phyloP scores from a whole-genome alignment of 148 eudicot species.

The Chenopodium berlandieri region DNA sequence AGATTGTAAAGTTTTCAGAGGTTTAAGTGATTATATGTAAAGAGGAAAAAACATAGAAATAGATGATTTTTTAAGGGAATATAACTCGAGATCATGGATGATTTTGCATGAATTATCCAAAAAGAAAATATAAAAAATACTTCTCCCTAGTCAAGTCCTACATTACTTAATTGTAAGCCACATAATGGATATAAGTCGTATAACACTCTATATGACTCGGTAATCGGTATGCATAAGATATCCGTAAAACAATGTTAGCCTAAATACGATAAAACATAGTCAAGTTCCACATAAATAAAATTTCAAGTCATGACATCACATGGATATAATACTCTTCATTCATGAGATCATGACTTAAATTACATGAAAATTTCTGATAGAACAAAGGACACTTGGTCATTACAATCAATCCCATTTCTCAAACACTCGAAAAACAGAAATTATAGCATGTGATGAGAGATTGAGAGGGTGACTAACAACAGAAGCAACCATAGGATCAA shows the following conservation, averaged over 20 bases:
- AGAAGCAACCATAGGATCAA: neutral
- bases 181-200: too few species aligned
- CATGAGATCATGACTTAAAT: neutral
- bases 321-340: neutral
- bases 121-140: neutral
- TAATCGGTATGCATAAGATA: too few species aligned
- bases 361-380: too few species aligned
- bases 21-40: neutral
- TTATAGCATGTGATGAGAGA: neutral
- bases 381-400: neutral
- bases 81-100: too few species aligned
- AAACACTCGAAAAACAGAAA: neutral
- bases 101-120: neutral
- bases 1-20: neutral
- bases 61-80: neutral
- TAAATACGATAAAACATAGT: too few species aligned
- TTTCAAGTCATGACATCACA: too few species aligned
- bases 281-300: too few species aligned
- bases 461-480: neutral
- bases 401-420: neutral
- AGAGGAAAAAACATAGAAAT: too few species aligned
- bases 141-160: neutral
- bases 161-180: neutral
- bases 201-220: too few species aligned
- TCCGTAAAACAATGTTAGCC: too few species aligned